These are phyloP conservation scores for Ceratocystis lukuohia DNA, from an alignment of 2,329 filamentous ascomycete species.

Conservation along the genomic window DNA sequence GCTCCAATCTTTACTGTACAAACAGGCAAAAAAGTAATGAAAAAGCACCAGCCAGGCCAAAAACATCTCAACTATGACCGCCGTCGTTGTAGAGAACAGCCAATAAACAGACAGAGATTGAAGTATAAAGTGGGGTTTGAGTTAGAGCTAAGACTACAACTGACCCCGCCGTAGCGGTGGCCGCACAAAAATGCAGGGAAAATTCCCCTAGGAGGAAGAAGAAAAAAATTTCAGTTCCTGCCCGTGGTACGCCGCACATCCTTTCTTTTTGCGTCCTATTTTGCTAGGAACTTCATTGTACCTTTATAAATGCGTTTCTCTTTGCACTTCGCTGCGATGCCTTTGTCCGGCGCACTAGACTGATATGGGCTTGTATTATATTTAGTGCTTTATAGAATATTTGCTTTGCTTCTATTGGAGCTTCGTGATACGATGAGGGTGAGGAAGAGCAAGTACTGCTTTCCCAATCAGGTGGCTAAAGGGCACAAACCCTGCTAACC, in stretches of 20 bases:
- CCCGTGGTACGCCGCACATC: background rate
- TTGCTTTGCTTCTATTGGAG: background rate
- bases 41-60: constrained; percentile 3
- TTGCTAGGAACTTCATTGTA: too few relatives aligned
- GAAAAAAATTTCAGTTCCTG: constrained; percentile 20
- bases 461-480: constrained; percentile 4
- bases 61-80: background rate
- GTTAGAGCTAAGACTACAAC: constrained; percentile 12
- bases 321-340: background rate
- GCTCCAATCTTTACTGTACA: constrained; percentile 2
- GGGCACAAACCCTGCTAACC: constrained; percentile 15
- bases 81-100: background rate
- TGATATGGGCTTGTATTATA: background rate
- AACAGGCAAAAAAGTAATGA: background rate
- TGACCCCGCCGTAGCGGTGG: background rate
- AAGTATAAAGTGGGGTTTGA: background rate
- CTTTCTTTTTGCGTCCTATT: too few relatives aligned
- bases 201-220: constrained; percentile 8
- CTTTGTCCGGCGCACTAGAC: background rate
- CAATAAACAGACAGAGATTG: background rate
- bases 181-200: constrained; percentile 6
- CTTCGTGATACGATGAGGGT: background rate
- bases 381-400: background rate
- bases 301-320: background rate
- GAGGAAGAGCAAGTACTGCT: background rate